These are phyloP conservation scores for Yamadazyma sp. DNA, from an alignment of 805 yeast genomes.

Conservation along the genomic window DNA sequence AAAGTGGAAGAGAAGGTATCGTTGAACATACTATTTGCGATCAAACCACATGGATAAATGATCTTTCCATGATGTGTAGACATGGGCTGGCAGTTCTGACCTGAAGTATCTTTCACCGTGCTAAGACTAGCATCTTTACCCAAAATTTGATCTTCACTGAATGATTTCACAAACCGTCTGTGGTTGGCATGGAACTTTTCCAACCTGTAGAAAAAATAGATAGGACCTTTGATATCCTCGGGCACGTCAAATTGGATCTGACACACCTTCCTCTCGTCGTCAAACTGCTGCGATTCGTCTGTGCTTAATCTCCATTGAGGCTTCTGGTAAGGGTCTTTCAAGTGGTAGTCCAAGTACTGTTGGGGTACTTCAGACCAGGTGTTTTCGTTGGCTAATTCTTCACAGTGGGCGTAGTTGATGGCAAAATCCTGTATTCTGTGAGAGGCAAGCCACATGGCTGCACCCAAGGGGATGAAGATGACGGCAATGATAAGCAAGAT, in stretches of 20 bases:
- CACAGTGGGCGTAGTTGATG: conserved; percentile 45
- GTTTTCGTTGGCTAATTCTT: conserved; percentile 30
- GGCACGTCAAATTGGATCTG: conserved; percentile 41
- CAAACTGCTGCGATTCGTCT: conserved; percentile 45
- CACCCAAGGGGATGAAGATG: conserved; percentile 44
- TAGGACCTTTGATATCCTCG: conserved; percentile 34
- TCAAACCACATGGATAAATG: conserved; percentile 80
- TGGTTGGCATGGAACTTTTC: conserved; percentile 44
- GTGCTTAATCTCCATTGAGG: conserved; percentile 39
- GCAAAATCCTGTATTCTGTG: conserved; percentile 37
- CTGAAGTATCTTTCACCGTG: conserved; percentile 40
- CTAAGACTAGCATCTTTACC: conserved; percentile 38
- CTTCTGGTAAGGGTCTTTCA: conserved; percentile 14
- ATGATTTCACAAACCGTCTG: conserved; percentile 44
- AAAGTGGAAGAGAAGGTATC: conserved; percentile 54
- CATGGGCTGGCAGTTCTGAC: conserved; percentile 46
- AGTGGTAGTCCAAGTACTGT: conserved; percentile 40
- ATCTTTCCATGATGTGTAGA: conserved; percentile 45
- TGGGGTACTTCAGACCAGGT: conserved; percentile 39
- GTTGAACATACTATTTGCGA: conserved; percentile 78
- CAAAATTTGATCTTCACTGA: conserved; percentile 42
- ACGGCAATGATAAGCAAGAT: conserved; percentile 38
- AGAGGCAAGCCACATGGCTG: conserved; percentile 48
- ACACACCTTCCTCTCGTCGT: conserved; percentile 51
- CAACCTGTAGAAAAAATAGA: conserved; percentile 42